Evolutionary conservation across 768 basidiomycete species (phyloP), one percentile per base, ranked within the genome.

Genomic region (Russula earlei): DNA sequence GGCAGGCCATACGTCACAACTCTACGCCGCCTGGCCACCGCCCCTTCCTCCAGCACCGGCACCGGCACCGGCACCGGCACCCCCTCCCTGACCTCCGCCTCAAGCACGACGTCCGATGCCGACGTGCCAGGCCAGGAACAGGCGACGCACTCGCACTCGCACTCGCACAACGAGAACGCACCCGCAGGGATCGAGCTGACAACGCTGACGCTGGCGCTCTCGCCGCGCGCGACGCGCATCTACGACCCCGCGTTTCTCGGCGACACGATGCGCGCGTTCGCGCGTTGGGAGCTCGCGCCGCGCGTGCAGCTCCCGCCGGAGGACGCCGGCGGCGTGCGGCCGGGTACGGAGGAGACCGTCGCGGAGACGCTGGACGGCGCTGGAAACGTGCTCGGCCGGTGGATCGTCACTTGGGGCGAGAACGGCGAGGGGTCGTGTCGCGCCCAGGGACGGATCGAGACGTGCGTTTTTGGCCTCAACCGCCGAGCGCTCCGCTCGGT

Each of bases 391-490:
- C 49, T 86, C 9, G 90, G 90, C 22, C 72, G 85, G 48, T 91
- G 89, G 90, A 71, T 88, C 11, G 88, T 91, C 1, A 75, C 72
- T 47, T 91, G 89, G 87, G 80, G 74, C 15, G 77, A 82, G 60
- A 72, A 78, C 36, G 85, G 84, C 2, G 72, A 74, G 49, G 86
- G 87, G 19, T 74, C 67, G 3, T 91, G 87, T 63, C 74, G 75
- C 33, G 73, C 76, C 58, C 71, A 75, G n/a, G 91, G 91, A 9
- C 72, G 72, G 42, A 73, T 91, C 20, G 71, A 79, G 46, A 76
- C 83, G 91, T 91, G 66, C 63, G 82, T 56, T 10, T 4, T n/a
- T n/a, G n/a, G n/a, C n/a, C n/a, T n/a, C n/a, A n/a, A n/a, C n/a
- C n/a, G n/a, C n/a, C n/a, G n/a, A n/a, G n/a, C n/a, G n/a, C n/a